Evolutionary conservation across 495 filamentous ascomycete genomes (phyloP).

Genomic region (Talaromyces thailandensis): DNA sequence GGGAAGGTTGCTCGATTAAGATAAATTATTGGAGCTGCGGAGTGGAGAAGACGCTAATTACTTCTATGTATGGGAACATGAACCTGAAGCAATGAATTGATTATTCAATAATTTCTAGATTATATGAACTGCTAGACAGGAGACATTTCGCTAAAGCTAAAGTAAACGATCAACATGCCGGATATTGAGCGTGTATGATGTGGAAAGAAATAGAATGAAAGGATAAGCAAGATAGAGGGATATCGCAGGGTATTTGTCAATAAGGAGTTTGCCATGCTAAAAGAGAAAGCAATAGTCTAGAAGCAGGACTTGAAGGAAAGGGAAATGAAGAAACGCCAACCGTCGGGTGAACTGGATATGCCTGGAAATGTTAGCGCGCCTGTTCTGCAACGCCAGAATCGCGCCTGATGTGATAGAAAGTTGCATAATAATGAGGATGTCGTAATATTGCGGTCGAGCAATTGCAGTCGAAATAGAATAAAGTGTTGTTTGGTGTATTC

Average conservation of each 20-base stretch:
- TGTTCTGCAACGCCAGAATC: not conserved
- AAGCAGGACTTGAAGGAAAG: not conserved
- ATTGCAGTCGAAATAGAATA: not conserved
- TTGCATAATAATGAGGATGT: not conserved
- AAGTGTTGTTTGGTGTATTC: not conserved
- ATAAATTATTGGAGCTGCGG: not conserved
- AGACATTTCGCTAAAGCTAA: not conserved
- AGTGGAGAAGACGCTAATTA: not conserved
- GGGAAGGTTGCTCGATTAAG: not conserved
- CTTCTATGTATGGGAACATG: not conserved
- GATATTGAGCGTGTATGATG: not conserved
- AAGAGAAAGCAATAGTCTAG: not conserved
- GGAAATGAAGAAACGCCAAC: not conserved
- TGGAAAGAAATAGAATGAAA: not conserved
- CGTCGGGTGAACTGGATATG: not conserved
- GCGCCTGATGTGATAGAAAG: not conserved
- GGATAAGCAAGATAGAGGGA: not conserved
- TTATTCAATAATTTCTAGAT: not conserved
- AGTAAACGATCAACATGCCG: conserved; percentile 2
- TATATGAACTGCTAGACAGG: not conserved
- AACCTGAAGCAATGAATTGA: not conserved
- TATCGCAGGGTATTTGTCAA: conserved; percentile 7
- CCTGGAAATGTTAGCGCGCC: not conserved
- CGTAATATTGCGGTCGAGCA: not conserved
- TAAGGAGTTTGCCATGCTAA: not conserved